These are phyloP conservation scores for Teratosphaeriaceae sp. DNA, from an alignment of 2,329 filamentous ascomycete genomes.

Conservation along the genomic window DNA sequence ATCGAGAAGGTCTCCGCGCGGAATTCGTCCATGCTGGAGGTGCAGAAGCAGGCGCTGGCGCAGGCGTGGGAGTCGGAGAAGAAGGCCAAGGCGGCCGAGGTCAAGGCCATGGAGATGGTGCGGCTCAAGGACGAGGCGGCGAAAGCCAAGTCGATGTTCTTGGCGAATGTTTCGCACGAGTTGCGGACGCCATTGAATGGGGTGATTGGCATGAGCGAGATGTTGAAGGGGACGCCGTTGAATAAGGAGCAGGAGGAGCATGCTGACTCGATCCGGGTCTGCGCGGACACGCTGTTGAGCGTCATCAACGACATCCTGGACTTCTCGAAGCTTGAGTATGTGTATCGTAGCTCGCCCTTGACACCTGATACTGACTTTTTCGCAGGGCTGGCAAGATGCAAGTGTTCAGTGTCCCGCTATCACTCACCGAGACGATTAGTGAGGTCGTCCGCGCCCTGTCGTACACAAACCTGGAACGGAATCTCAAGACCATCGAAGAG, in stretches of 20 bases:
- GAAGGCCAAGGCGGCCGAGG: conserved; percentile 70
- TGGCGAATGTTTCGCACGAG: conserved; percentile 51
- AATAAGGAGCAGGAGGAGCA: conserved; percentile 55
- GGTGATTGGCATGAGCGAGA: conserved; percentile 53
- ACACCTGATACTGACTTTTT: background rate
- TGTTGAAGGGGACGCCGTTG: conserved; percentile 52
- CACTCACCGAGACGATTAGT: conserved; percentile 51
- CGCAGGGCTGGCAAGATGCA: conserved; percentile 8
- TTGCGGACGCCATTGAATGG: conserved; percentile 51
- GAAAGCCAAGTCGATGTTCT: conserved; percentile 74
- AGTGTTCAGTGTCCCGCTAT: conserved; percentile 54
- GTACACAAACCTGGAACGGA: conserved; percentile 56
- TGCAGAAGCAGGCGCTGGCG: conserved; percentile 66
- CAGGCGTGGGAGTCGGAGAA: conserved; percentile 67
- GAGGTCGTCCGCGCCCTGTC: conserved; percentile 58
- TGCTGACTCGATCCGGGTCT: conserved; percentile 59
- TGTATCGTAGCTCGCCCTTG: background rate
- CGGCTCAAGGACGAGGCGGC: conserved; percentile 77
- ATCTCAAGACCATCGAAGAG: conserved; percentile 52
- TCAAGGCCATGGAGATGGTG: conserved; percentile 70
- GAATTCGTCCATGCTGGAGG: conserved; percentile 69
- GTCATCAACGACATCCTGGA: conserved; percentile 50
- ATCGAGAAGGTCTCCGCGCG: conserved; percentile 72
- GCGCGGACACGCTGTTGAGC: conserved; percentile 49
- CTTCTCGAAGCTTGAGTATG: conserved; percentile 44